These are phyloP conservation scores for Pythium brachiatum DNA, from an alignment of 352 stramenopile genomes.

Conservation along the genomic window DNA sequence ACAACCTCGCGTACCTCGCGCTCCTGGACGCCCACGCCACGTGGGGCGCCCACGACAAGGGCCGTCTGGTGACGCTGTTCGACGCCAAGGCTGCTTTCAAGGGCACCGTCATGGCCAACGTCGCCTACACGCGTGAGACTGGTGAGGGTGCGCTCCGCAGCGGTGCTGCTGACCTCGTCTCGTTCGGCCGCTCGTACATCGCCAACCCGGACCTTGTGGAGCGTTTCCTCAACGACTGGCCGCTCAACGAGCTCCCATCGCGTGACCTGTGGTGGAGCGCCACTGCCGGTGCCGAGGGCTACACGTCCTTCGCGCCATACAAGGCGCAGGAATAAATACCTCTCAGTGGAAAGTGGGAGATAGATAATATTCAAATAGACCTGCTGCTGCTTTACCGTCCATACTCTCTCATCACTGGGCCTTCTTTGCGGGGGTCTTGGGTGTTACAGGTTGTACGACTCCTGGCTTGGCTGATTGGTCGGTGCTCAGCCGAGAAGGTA, in stretches of 20 bases:
- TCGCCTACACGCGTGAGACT: conserved; percentile 29
- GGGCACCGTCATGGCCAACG: conserved; percentile 41
- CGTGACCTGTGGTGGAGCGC: background rate
- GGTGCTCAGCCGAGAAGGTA: no score
- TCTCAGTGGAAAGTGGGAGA: no score
- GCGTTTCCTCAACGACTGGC: conserved; percentile 25
- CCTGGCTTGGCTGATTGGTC: no score
- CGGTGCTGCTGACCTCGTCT: conserved; percentile 25
- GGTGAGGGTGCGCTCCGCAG: conserved; percentile 24
- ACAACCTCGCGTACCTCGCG: conserved; percentile 40
- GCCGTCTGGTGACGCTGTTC: conserved; percentile 21
- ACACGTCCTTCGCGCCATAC: background rate
- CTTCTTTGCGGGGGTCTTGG: no score
- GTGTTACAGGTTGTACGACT: no score
- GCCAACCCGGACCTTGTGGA: conserved; percentile 38
- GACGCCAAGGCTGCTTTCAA: conserved; percentile 33
- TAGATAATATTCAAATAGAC: no score
- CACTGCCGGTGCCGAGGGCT: background rate
- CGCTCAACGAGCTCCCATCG: conserved; percentile 24
- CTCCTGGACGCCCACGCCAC: conserved; percentile 46
- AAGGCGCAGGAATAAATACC: no score
- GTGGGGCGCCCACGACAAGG: conserved; percentile 45
- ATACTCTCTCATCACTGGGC: no score
- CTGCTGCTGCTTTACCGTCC: no score
- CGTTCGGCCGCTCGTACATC: conserved; percentile 37